Evolutionary conservation across 805 yeast genomes (phyloP).

Genomic region (Lipomyces spencermartinsiae): DNA sequence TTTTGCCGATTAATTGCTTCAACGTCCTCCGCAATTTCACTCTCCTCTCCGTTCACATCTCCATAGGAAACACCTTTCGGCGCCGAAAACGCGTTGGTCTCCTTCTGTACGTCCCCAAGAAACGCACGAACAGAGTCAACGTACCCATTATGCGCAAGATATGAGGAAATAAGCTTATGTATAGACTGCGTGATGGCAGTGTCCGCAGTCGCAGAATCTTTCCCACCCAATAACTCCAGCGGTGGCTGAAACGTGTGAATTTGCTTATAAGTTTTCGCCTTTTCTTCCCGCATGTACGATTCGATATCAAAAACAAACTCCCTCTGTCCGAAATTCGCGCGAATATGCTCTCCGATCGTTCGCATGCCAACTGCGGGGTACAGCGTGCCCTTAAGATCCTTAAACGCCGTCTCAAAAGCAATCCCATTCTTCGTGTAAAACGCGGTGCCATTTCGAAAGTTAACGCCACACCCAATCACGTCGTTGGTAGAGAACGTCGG

Average conservation of each 20-base stretch:
- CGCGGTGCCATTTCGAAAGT: conserved; percentile 64
- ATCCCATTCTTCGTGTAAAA: conserved; percentile 87
- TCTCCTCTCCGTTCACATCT: conserved; percentile 43
- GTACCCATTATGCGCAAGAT: conserved; percentile 65
- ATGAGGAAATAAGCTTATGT: conserved; percentile 52
- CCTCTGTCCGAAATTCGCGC: conserved; percentile 57
- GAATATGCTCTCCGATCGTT: conserved; percentile 50
- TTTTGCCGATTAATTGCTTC: conserved; percentile 54
- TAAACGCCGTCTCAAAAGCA: conserved; percentile 60
- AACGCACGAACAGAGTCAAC: conserved; percentile 61
- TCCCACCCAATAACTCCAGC: conserved; percentile 16
- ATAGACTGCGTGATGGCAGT: conserved; percentile 41
- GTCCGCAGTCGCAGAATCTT: conserved; percentile 25
- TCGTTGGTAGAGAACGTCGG: conserved; percentile 63
- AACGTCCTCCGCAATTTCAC: conserved; percentile 46
- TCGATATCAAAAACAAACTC: conserved; percentile 68
- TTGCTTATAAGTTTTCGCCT: conserved; percentile 29
- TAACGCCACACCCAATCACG: conserved; percentile 82
- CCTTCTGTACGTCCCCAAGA: conserved; percentile 49
- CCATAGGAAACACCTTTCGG: conserved; percentile 11
- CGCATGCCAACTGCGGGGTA: conserved; percentile 59
- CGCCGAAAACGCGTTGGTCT: conserved; percentile 30
- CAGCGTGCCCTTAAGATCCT: conserved; percentile 52
- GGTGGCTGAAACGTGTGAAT: conserved; percentile 31
- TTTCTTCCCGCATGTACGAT: conserved; percentile 49